phyloP scores from a whole-genome alignment of 352 stramenopile genomes.

The Phytopythium chamaehyphon region DNA sequence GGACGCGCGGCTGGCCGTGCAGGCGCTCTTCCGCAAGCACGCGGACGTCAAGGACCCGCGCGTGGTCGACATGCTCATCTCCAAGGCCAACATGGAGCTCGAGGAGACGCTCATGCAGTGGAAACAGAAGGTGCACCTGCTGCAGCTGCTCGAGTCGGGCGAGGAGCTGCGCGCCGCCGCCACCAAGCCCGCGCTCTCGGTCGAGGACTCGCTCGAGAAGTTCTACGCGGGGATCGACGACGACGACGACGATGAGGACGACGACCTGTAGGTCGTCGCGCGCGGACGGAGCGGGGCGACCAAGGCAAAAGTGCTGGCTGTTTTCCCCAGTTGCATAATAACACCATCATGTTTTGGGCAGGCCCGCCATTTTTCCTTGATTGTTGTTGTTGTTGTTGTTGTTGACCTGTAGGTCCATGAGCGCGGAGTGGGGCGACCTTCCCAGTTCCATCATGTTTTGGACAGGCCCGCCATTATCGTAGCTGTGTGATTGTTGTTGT shows the following conservation, averaged over 20 bases:
- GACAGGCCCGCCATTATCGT: too few relatives aligned
- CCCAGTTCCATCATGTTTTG: too few relatives aligned
- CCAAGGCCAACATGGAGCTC: constrained; percentile 97
- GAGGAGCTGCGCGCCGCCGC: constrained; percentile 39
- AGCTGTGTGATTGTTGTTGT: too few relatives aligned
- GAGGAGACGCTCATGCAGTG: constrained; percentile 97
- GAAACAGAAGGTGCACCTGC: constrained; percentile 96
- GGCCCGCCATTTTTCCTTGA: too few relatives aligned
- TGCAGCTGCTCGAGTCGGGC: constrained; percentile 76
- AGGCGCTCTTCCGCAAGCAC: constrained; percentile 94
- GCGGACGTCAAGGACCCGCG: constrained; percentile 92
- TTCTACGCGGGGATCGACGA: constrained; percentile 73
- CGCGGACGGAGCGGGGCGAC: too few relatives aligned
- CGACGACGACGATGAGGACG: constrained; percentile 69
- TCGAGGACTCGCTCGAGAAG: constrained; percentile 71
- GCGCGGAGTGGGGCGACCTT: too few relatives aligned
- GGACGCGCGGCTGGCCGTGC: constrained; percentile 86
- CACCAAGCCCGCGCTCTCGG: constrained; percentile 33
- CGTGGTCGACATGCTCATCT: constrained; percentile 95
- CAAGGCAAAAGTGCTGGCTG: too few relatives aligned
- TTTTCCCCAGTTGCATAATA: too few relatives aligned
- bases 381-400: too few relatives aligned
- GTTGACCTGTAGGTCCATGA: too few relatives aligned
- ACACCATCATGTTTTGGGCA: too few relatives aligned
- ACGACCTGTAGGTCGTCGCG: constrained; percentile 30